Base-by-base conservation (phyloP, 345 rosid species). In the Excoecaria agallocha region DNA sequence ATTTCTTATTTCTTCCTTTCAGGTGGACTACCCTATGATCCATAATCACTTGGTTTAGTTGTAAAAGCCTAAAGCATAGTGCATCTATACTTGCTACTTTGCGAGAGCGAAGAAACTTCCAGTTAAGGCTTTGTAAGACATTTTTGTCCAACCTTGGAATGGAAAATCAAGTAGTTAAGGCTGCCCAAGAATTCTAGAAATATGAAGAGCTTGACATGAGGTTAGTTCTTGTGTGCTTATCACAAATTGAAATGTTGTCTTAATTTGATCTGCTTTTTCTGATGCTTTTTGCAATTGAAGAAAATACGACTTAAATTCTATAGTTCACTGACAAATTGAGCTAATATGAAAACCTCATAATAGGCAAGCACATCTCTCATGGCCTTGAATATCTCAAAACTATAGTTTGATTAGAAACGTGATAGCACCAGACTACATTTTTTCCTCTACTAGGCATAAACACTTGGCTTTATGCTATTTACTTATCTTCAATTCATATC, bases 131-230 rank as follows among this genome's bases (percentile, higher is more conserved):
- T 58, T 66, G 50, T 25, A 87, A 87, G 88, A 78, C 90, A 87
- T 4, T 85, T 87, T 69, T 85, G 90, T 71, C 90, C 41, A 82
- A 83, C 57, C 88, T 87, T 77, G 88, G 87, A 74, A 83, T 87
- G 88, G 81, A 78, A 48, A 83, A 87, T 70, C 85, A 85, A 83
- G 90, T 80, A 45, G 82, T 87, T 68, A 87, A 85, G 85, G 90
- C 90, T 38, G 90, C 90, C 50, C 88, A 87, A 72, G 90, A 85
- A 73, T 86, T 85, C 41, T 81, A 79, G 80, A 87, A 87, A 71
- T 83, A 86, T 63, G 88, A 87, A 76, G 85, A 80, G 71, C 73
- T 85, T 57, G 88, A 87, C 76, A 85, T 87, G 78, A 85, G 90
- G 90, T 87, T 37, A 38, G 74, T 72, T 77, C 73, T 76, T 1